phyloP scores from a whole-genome alignment of 352 stramenopile genomes.

The Phytophthora pini region DNA sequence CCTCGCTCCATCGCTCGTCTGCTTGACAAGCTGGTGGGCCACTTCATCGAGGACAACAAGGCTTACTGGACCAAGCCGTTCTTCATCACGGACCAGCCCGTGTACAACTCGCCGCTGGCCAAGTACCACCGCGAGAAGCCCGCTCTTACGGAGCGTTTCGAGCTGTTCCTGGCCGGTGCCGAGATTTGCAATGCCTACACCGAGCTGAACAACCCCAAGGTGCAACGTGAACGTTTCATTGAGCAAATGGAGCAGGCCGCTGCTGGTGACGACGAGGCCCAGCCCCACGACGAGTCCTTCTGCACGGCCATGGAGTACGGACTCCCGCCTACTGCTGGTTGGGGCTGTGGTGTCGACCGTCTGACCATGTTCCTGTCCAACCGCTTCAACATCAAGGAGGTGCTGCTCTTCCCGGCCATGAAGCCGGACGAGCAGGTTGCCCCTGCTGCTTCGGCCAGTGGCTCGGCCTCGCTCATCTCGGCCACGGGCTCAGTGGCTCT shows the following conservation, averaged over 20 bases:
- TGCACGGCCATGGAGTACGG: slow-evolving; percentile 96
- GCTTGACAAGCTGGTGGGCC: slow-evolving; percentile 89
- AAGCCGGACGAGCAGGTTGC: slow-evolving; percentile 92
- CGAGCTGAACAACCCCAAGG: slow-evolving; percentile 98
- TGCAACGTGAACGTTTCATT: slow-evolving; percentile 85
- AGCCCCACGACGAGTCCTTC: slow-evolving; percentile 96
- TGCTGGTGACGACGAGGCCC: slow-evolving; percentile 83
- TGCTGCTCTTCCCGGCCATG: slow-evolving; percentile 99
- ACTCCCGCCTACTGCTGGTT: slow-evolving; percentile 97
- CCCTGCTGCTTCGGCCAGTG: slow-evolving; percentile 19
- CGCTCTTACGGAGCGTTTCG: slow-evolving; percentile 97
- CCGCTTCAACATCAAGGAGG: slow-evolving; percentile 96
- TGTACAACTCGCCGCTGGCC: slow-evolving; percentile 97
- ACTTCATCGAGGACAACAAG: slow-evolving; percentile 90
- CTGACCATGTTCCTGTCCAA: slow-evolving; percentile 98
- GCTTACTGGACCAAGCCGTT: slow-evolving; percentile 95
- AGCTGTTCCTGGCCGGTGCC: slow-evolving; percentile 97
- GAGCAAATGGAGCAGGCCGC: slow-evolving; percentile 85
- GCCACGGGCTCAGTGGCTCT: slow-evolving; percentile 55
- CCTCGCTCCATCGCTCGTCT: slow-evolving; percentile 81
- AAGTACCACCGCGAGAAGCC: slow-evolving; percentile 96
- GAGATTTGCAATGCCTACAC: slow-evolving; percentile 99
- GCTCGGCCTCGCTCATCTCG: slow-evolving; percentile 31
- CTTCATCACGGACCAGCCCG: slow-evolving; percentile 98
- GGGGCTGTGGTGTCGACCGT: slow-evolving; percentile 98